Base-by-base conservation (phyloP, 2,329 filamentous ascomycete species). In the Colletotrichum cuscutae region DNA sequence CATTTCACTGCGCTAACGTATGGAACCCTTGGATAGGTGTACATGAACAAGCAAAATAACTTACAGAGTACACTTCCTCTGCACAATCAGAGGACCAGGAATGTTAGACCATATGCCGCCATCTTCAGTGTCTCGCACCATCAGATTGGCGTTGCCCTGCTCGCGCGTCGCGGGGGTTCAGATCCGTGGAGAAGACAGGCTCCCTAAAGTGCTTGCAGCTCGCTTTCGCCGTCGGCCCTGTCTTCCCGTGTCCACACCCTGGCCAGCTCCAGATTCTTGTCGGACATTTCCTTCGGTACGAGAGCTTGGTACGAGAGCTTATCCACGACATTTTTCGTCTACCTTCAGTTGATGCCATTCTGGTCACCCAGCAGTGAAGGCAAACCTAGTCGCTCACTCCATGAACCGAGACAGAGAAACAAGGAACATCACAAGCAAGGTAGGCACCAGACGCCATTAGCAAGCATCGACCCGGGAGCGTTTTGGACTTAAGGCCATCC, bases 151-250 rank as follows among this genome's bases (percentile, higher is more conserved):
- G 32, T 26, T 53, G 24, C 68, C 63, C 53, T 65, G 62, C 42
- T 49, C 58, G 35, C 53, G 35, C 37, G 35, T 58, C 52, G 69
- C 42, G 69, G 69, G 42, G 64, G 19, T 7, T 32, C 24, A 37
- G 15, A 32, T 13, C 35, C 52, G 49, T 30, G 68, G 57, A 56
- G 52, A 32, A 24, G 37, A 53, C 69, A 69, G 69, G 53, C 65
- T 54, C 46, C n/a, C 37, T 58, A 62, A 72, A 72, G 65, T 68
- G 58, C 37, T 42, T 72, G 69, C 69, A 72, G 69, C 65, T 64
- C 58, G 65, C 69, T 72, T 62, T 72, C 52, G 58, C 53, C 26
- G 24, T 58, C 58, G n/a, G 28, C 37, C 37, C 46, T 58, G 54
- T 56, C 54, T 42, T 35, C 11, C n/a, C 54, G n/a, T 58, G 11